Evolutionary conservation across 306 rosid genomes (phyloP).

Genomic region (Rubus parviflorus): DNA sequence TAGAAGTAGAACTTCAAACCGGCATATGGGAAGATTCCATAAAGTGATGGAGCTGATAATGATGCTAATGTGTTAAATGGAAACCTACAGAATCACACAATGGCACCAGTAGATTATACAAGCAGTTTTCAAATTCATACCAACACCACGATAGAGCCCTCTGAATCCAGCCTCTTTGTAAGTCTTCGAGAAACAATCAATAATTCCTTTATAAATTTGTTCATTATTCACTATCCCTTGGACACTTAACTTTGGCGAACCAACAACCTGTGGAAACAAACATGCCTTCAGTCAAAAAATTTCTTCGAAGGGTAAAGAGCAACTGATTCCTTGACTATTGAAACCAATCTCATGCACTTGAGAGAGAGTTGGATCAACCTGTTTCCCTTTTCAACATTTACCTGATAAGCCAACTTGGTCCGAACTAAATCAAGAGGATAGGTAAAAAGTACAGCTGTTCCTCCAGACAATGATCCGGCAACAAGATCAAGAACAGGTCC

Average conservation of each 20-base stretch:
- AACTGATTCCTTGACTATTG: not conserved
- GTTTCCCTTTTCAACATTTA: conserved; percentile 16
- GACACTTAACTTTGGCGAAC: conserved; percentile 52
- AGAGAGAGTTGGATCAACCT: not conserved
- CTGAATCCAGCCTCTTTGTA: conserved; percentile 71
- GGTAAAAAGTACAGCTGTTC: conserved; percentile 88
- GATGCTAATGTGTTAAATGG: conserved; percentile 26
- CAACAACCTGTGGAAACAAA: conserved; percentile 61
- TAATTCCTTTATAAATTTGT: conserved; percentile 71
- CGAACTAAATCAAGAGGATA: conserved; percentile 91
- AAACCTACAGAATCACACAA: conserved; percentile 28
- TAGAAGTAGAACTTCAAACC: conserved; percentile 95
- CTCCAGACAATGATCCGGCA: conserved; percentile 95
- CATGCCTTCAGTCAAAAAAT: not conserved
- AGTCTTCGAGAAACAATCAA: conserved; percentile 77
- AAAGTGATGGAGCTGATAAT: conserved; percentile 80
- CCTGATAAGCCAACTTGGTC: conserved; percentile 96
- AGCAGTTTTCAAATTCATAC: conserved; percentile 51
- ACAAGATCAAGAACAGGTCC: conserved; percentile 94
- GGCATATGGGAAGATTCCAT: conserved; percentile 95
- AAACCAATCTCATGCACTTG: not conserved
- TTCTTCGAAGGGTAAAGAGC: not conserved
- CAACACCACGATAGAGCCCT: conserved; percentile 93
- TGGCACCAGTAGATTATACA: conserved; percentile 12
- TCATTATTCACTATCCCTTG: conserved; percentile 40